phyloP scores from a whole-genome alignment of 768 basidiomycete genomes.

The Glaciozyma antarctica region DNA sequence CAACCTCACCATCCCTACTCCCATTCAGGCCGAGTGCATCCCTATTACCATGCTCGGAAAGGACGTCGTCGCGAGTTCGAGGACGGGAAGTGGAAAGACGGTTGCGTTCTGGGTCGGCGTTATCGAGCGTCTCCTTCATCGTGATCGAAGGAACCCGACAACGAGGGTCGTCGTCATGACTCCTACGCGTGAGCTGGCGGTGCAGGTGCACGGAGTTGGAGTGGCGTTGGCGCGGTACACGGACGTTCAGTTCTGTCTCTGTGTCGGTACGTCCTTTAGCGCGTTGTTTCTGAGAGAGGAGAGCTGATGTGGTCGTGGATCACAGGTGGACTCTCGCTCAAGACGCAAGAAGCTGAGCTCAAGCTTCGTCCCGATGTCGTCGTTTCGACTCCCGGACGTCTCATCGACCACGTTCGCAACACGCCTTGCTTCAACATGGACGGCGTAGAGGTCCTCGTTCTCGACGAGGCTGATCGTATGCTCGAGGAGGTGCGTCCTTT shows the following conservation, averaged over 20 bases:
- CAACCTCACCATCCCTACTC: conserved; percentile 72
- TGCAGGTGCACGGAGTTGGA: conserved; percentile 90
- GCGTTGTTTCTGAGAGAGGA: not conserved
- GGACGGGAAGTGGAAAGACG: conserved; percentile 97
- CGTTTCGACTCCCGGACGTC: conserved; percentile 91
- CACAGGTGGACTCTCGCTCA: conserved; percentile 83
- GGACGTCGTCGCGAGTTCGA: conserved; percentile 89
- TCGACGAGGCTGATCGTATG: conserved; percentile 98
- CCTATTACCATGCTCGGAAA: conserved; percentile 89
- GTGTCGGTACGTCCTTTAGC: conserved; percentile 56
- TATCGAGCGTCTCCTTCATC: conserved; percentile 81
- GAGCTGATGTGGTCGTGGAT: not conserved
- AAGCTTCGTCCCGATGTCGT: conserved; percentile 84
- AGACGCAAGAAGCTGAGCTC: conserved; percentile 76
- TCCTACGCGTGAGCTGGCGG: conserved; percentile 89
- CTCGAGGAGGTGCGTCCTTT: conserved; percentile 44
- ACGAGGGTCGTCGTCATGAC: conserved; percentile 84
- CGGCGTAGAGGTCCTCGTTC: conserved; percentile 79
- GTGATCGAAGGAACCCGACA: conserved; percentile 78
- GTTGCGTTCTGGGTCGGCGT: conserved; percentile 91
- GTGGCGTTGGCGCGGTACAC: conserved; percentile 73
- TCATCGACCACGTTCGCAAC: conserved; percentile 95
- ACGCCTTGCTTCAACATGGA: conserved; percentile 88
- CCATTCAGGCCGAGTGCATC: conserved; percentile 88
- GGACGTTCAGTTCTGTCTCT: conserved; percentile 80